Base-by-base conservation (phyloP, 2,329 filamentous ascomycete genomes). In the Diplodia sapinea region DNA sequence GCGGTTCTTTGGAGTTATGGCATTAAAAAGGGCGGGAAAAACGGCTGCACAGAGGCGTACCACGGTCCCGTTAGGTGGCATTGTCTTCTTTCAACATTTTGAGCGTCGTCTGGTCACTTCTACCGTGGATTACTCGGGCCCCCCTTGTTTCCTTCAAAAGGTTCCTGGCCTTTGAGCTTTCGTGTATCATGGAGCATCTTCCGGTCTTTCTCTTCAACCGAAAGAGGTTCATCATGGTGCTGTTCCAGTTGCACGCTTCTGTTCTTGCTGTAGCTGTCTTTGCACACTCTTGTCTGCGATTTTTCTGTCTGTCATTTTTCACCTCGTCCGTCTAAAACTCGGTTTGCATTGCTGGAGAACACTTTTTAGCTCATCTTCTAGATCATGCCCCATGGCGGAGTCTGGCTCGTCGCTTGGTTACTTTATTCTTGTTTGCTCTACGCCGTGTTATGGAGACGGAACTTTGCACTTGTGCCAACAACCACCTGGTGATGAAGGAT, bases 381-480 rank as follows among this genome's bases (percentile, higher is more conserved):
- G 55, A 54, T 40, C 40, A 49, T 49, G 56, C 56, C 56, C 17
- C 56, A 61, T 61, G 56, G 56, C 56, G 40, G 56, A 43, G 36
- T 43, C 26, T 4, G 40, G 36, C 2, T 26, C 11, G n/a, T 26
- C 29, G 9, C 43, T 65, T 43, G 40, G 17, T n/a, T 47, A n/a
- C 17, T 26, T 49, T 13, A 11, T 23, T n/a, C 38, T 62, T 49
- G 17, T 12, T 38, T 62, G 38, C 31, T 62, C 12, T n/a, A 26
- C 47, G 1, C 26, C n/a, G 17, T 33, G 26, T 26, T 26, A 26
- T 26, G 12, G 40, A 47, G 17, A n/a, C 17, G 15, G 17, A 11
- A n/a, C n/a, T 43, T 43, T 15, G 40, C 40, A 43, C 40, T 47
- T 47, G 40, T 47, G 15, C n/a, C n/a, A n/a, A n/a, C 17, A n/a